Conservation (phyloP, 768 basidiomycete genomes). For the Tulasnella sp. region DNA sequence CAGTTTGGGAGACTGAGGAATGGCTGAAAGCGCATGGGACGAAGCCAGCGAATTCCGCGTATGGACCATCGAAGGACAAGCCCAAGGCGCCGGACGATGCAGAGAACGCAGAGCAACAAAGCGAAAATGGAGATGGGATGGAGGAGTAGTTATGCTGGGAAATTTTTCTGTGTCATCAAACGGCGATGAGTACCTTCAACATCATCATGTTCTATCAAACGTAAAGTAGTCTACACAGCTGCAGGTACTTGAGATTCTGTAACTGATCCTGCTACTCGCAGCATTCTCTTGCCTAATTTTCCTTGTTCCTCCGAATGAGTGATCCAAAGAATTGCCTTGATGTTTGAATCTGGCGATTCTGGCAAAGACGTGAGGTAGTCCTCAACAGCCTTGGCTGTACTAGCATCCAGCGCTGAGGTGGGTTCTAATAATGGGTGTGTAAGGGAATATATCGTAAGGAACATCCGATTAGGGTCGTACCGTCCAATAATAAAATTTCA, state of each 20-base stretch:
- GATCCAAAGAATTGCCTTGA: conserved; percentile 76
- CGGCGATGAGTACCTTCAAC: too few species aligned
- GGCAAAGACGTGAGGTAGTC: conserved; percentile 42
- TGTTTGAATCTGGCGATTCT: conserved; percentile 31
- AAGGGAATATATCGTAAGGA: background rate
- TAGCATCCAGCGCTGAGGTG: conserved; percentile 73
- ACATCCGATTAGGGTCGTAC: conserved; percentile 27
- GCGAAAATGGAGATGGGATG: conserved; percentile 45
- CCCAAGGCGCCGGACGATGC: conserved; percentile 21
- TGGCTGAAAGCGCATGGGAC: conserved; percentile 68
- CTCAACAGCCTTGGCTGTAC: conserved; percentile 55
- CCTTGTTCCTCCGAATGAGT: conserved; percentile 29
- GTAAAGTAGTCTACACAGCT: background rate
- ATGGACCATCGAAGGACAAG: background rate
- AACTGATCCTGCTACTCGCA: conserved; percentile 4
- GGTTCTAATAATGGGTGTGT: conserved; percentile 45
- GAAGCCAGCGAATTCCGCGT: conserved; percentile 42
- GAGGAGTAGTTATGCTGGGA: conserved; percentile 42
- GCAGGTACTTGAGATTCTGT: background rate
- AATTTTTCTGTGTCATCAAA: too few species aligned
- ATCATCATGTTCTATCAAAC: too few species aligned
- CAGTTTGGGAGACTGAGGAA: conserved; percentile 95
- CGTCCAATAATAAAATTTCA: conserved; percentile 68
- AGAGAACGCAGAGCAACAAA: conserved; percentile 24
- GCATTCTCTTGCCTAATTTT: background rate